Evolutionary conservation across 805 yeast genomes (phyloP).

Genomic region (Komagataella pastoris): DNA sequence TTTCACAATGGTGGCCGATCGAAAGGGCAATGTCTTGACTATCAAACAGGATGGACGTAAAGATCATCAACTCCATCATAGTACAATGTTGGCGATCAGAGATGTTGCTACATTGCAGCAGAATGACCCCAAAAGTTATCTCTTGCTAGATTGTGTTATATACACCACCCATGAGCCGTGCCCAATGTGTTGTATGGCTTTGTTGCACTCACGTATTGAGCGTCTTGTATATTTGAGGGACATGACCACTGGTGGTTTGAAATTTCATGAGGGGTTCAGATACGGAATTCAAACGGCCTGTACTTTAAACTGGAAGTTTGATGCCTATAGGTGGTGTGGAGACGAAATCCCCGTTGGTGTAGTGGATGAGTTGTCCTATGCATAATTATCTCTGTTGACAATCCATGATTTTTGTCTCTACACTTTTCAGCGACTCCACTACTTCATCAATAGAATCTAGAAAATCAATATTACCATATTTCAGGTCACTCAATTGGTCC

Average conservation of each 20-base stretch:
- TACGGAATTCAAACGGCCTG: slow-evolving; percentile 67
- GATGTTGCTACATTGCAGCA: slow-evolving; percentile 35
- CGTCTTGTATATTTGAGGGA: slow-evolving; percentile 48
- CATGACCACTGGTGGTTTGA: slow-evolving; percentile 42
- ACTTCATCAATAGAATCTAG: slow-evolving; percentile 8
- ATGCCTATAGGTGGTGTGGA: slow-evolving; percentile 64
- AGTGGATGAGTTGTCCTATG: slow-evolving; percentile 2
- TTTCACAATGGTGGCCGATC: neutral
- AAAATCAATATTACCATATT: slow-evolving; percentile 12
- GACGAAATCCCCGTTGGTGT: slow-evolving; percentile 9
- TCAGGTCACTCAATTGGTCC: slow-evolving; percentile 15
- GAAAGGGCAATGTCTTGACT: slow-evolving; percentile 24
- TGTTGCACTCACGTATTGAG: slow-evolving; percentile 77
- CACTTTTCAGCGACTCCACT: neutral
- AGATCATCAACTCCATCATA: slow-evolving; percentile 50
- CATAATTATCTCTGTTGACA: neutral
- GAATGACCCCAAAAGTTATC: slow-evolving; percentile 25
- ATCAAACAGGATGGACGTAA: slow-evolving; percentile 25
- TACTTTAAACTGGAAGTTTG: slow-evolving; percentile 78
- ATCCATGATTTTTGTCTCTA: neutral
- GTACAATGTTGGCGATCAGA: slow-evolving; percentile 61
- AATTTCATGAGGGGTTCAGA: slow-evolving; percentile 43
- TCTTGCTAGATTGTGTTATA: slow-evolving; percentile 67
- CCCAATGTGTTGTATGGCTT: slow-evolving; percentile 92
- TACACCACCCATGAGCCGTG: slow-evolving; percentile 95